phyloP scores from a whole-genome alignment of 306 rosid species.

The Ammopiptanthus mongolicus region DNA sequence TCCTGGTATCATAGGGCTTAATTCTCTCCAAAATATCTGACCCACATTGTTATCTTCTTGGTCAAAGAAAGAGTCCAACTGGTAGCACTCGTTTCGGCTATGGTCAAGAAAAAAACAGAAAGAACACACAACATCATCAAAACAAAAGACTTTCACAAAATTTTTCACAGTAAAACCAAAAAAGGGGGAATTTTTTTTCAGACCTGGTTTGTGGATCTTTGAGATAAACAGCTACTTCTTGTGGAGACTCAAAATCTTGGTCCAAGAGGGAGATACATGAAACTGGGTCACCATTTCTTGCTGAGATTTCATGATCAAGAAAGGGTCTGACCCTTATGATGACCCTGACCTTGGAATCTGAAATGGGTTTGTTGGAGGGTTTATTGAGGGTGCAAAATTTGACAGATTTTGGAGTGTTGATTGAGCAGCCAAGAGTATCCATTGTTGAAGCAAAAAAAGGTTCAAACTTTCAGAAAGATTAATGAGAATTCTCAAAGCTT shows the following conservation, averaged over 20 bases:
- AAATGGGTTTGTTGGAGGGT: slow-evolving; percentile 17
- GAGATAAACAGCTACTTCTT: slow-evolving; percentile 62
- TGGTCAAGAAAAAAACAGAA: neutral
- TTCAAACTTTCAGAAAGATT: neutral
- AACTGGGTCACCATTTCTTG: slow-evolving; percentile 14
- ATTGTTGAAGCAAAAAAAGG: slow-evolving; percentile 17
- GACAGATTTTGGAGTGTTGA: slow-evolving; percentile 16
- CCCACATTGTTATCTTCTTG: slow-evolving; percentile 67
- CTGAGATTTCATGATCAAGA: slow-evolving; percentile 47
- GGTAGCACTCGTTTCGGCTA: slow-evolving; percentile 83
- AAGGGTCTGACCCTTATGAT: slow-evolving; percentile 84
- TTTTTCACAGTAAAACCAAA: neutral
- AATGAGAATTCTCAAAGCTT: neutral
- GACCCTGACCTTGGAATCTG: slow-evolving; percentile 69
- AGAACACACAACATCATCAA: neutral
- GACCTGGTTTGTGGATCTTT: slow-evolving; percentile 80
- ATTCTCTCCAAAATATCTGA: slow-evolving; percentile 65
- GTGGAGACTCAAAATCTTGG: slow-evolving; percentile 21
- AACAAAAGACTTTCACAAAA: neutral
- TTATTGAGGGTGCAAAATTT: slow-evolving; percentile 29
- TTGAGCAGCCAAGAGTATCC: slow-evolving; percentile 29
- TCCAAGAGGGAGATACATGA: slow-evolving; percentile 58
- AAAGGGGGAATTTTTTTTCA: neutral
- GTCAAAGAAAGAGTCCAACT: slow-evolving; percentile 70
- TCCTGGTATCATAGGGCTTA: slow-evolving; percentile 65